phyloP scores from a whole-genome alignment of 805 yeast genomes.

The Starmerella sirachaensis region DNA sequence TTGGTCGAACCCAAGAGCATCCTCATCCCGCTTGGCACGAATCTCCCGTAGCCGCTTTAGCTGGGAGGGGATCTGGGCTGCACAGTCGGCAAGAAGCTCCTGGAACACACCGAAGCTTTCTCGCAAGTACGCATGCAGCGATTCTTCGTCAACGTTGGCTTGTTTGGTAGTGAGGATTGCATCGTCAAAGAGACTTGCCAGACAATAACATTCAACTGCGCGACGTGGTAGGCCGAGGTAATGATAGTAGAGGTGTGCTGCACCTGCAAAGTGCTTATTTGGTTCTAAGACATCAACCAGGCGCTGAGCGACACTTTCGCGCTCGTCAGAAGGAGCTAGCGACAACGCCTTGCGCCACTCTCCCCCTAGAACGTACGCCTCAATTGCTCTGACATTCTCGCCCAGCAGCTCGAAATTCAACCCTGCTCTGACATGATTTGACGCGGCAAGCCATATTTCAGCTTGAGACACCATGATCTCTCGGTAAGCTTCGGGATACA shows the following conservation, averaged over 20 bases:
- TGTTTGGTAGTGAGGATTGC: slow-evolving; percentile 55
- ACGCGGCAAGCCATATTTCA: slow-evolving; percentile 40
- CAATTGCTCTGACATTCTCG: slow-evolving; percentile 48
- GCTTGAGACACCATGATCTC: slow-evolving; percentile 52
- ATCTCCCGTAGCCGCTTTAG: slow-evolving; percentile 71
- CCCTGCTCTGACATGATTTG: slow-evolving; percentile 64
- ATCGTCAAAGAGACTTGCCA: slow-evolving; percentile 58
- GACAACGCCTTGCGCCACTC: slow-evolving; percentile 79
- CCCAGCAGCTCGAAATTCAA: slow-evolving; percentile 60
- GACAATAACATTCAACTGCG: slow-evolving; percentile 59
- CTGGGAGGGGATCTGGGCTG: slow-evolving; percentile 73
- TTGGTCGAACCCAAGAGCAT: slow-evolving; percentile 79
- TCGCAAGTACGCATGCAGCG: slow-evolving; percentile 55
- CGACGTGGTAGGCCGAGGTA: slow-evolving; percentile 50
- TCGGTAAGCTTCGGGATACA: slow-evolving; percentile 1
- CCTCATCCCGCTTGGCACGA: slow-evolving; percentile 67
- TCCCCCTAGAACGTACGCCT: slow-evolving; percentile 54
- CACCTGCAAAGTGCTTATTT: slow-evolving; percentile 52
- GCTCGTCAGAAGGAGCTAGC: slow-evolving; percentile 34
- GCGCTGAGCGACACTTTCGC: slow-evolving; percentile 41
- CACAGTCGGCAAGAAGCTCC: slow-evolving; percentile 88
- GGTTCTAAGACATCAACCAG: slow-evolving; percentile 51
- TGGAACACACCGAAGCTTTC: slow-evolving; percentile 84
- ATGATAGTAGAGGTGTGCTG: slow-evolving; percentile 61
- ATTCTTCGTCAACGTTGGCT: slow-evolving; percentile 30